Evolutionary conservation across 148 eudicot genomes (phyloP).

Genomic region (Selenicereus undatus): DNA sequence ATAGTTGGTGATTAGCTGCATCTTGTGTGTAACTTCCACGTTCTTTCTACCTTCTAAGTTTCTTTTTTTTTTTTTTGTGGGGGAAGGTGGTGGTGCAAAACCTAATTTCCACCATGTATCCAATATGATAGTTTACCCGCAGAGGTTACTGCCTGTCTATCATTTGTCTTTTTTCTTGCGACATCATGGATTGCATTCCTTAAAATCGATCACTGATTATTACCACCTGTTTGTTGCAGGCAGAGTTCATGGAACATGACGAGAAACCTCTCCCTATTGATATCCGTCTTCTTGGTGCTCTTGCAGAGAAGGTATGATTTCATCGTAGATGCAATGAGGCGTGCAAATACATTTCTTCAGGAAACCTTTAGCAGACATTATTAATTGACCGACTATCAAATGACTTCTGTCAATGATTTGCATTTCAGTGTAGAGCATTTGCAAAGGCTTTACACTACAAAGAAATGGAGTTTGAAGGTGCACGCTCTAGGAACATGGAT

Average conservation of each 20-base stretch:
- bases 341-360: not conserved
- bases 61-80: not conserved
- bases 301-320: slow-evolving; percentile 81
- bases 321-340: not conserved
- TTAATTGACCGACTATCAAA: not conserved
- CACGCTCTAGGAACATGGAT: slow-evolving; percentile 83
- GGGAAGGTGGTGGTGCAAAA: not conserved
- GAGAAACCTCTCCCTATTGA: slow-evolving; percentile 97
- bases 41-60: not conserved
- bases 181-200: not conserved
- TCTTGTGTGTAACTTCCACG: not conserved
- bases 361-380: slow-evolving; percentile 1
- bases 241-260: slow-evolving; percentile 99
- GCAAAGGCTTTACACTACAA: slow-evolving; percentile 98
- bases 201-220: not conserved
- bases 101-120: not conserved
- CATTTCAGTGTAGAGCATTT: slow-evolving; percentile 88
- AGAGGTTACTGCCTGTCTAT: not conserved
- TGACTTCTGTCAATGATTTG: slow-evolving; percentile 17
- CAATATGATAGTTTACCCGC: not conserved
- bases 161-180: not conserved
- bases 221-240: slow-evolving; percentile 46
- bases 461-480: slow-evolving; percentile 99
- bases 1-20: not conserved
- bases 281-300: slow-evolving; percentile 97